These are phyloP conservation scores for Lactifluus subvellereus DNA, from an alignment of 768 basidiomycete species.

Conservation along the genomic window DNA sequence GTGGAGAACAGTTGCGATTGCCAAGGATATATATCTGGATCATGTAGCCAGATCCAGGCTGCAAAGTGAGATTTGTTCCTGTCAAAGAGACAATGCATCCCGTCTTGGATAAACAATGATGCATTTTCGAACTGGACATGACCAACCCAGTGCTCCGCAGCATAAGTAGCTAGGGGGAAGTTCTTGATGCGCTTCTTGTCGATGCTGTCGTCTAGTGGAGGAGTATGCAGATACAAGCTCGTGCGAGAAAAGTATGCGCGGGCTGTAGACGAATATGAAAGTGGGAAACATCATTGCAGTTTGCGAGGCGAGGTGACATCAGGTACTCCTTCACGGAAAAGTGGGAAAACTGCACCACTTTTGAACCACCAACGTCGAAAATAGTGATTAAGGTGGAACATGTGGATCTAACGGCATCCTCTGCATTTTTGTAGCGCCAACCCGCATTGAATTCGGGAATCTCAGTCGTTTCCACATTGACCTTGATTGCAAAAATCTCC, in stretches of 20 bases:
- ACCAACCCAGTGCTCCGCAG: not conserved
- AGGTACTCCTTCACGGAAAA: not conserved
- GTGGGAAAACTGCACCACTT: not conserved
- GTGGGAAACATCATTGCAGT: not conserved
- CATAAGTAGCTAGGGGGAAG: not conserved
- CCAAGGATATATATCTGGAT: too few species aligned
- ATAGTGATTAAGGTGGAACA: not conserved
- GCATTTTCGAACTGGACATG: not conserved
- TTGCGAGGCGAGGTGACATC: not conserved
- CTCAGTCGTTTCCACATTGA: not conserved
- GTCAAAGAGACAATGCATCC: not conserved
- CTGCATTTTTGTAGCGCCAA: not conserved
- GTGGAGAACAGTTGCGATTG: too few species aligned
- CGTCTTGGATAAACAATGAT: not conserved
- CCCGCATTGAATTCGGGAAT: not conserved
- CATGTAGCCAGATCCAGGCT: too few species aligned
- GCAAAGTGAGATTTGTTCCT: too few species aligned
- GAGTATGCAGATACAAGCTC: not conserved
- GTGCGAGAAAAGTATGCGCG: not conserved
- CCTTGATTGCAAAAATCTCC: not conserved
- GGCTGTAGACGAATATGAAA: not conserved
- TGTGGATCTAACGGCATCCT: not conserved
- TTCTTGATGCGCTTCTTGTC: not conserved
- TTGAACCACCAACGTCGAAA: not conserved
- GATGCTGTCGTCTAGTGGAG: not conserved